Conservation (phyloP, 148 eudicot genomes). For the Cornus kousa region DNA sequence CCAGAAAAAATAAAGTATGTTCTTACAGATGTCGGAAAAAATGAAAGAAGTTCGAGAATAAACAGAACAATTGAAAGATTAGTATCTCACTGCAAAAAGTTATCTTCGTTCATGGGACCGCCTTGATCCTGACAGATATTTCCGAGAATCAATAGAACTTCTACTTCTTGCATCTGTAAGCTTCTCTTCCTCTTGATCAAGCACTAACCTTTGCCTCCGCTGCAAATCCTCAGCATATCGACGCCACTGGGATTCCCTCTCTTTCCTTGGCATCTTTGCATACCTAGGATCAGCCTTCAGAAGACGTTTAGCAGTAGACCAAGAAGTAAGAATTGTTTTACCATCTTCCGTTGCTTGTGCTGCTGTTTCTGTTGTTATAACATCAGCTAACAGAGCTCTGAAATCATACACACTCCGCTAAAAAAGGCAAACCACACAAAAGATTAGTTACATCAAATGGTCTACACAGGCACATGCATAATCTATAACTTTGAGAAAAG, state of each 20-base stretch:
- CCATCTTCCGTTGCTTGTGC: slow-evolving; percentile 65
- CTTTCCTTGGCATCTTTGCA: slow-evolving; percentile 73
- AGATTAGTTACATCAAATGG: not conserved
- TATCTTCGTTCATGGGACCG: slow-evolving; percentile 40
- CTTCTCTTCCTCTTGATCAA: slow-evolving; percentile 51
- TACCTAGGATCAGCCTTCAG: slow-evolving; percentile 72
- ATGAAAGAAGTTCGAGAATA: no score
- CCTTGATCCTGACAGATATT: slow-evolving; percentile 35
- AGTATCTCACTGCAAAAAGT: not conserved
- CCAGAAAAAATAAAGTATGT: no score
- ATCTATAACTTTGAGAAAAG: not conserved
- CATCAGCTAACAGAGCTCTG: slow-evolving; percentile 61
- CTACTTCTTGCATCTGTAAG: slow-evolving; percentile 38
- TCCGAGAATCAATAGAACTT: slow-evolving; percentile 45
- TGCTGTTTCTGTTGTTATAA: slow-evolving; percentile 64
- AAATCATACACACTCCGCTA: slow-evolving; percentile 68
- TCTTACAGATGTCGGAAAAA: no score
- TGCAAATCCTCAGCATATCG: slow-evolving; percentile 75
- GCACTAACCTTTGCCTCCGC: slow-evolving; percentile 46
- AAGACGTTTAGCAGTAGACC: slow-evolving; percentile 89
- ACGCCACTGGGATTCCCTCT: slow-evolving; percentile 84
- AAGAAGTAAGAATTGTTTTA: slow-evolving; percentile 73
- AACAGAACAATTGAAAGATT: not conserved
- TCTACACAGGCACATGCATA: not conserved
- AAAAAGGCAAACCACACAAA: slow-evolving; percentile 10